These are phyloP conservation scores for Lactarius hengduanensis DNA, from an alignment of 768 basidiomycete genomes.

Conservation along the genomic window DNA sequence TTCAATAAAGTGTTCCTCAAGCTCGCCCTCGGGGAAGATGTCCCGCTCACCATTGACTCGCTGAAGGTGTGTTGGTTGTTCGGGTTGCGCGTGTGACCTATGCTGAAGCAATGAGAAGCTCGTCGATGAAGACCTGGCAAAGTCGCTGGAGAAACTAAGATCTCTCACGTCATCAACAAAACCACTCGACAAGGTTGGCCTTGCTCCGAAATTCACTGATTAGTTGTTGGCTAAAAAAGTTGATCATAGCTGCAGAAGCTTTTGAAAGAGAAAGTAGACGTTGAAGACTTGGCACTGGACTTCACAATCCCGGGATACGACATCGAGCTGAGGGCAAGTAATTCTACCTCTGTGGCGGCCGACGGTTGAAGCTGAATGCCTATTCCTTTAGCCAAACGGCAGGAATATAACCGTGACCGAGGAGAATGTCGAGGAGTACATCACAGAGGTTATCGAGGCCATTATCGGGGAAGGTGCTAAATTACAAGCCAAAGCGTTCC, in stretches of 20 bases:
- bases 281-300: slow-evolving; percentile 90
- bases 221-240: slow-evolving; percentile 8
- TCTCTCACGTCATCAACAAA: slow-evolving; percentile 50
- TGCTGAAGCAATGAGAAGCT: slow-evolving; percentile 44
- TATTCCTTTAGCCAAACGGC: slow-evolving; percentile 62
- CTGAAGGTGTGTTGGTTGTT: slow-evolving; percentile 56
- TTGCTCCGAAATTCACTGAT: background rate
- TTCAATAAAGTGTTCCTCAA: slow-evolving; percentile 96
- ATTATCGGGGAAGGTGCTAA: slow-evolving; percentile 80
- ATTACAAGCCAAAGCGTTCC: slow-evolving; percentile 85
- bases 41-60: slow-evolving; percentile 79
- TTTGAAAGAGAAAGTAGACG: slow-evolving; percentile 57
- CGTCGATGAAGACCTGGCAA: slow-evolving; percentile 82
- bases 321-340: slow-evolving; percentile 79
- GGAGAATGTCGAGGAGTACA: slow-evolving; percentile 87
- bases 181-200: slow-evolving; percentile 40
- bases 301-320: slow-evolving; percentile 97
- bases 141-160: slow-evolving; percentile 79
- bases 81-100: background rate
- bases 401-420: slow-evolving; percentile 77
- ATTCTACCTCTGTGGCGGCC: background rate
- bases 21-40: slow-evolving; percentile 80
- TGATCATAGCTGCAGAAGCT: slow-evolving; percentile 32
- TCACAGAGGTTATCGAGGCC: slow-evolving; percentile 81
- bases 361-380: slow-evolving; percentile 11